These are phyloP conservation scores for Aspergillus kassunensis DNA, from an alignment of 495 filamentous ascomycete species.

Conservation along the genomic window DNA sequence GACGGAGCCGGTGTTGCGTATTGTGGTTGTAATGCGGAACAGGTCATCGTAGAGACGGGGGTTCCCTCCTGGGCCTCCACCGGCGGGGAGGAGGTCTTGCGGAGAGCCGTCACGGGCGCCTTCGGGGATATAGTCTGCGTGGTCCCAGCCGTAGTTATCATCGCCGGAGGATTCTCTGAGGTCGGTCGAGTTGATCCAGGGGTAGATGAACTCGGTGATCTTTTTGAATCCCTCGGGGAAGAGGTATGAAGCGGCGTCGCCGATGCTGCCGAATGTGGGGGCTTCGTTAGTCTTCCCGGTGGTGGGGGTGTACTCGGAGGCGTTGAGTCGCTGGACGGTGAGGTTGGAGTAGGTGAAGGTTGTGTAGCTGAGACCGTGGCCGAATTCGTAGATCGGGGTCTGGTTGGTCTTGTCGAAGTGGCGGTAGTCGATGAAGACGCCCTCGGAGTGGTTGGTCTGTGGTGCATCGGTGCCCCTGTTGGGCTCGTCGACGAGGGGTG, in stretches of 20 bases:
- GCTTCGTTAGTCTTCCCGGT: constrained; percentile 64
- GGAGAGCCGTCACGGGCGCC: constrained; percentile 60
- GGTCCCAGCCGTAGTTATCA: constrained; percentile 60
- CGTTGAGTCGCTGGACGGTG: constrained; percentile 51
- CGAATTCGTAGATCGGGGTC: constrained; percentile 85
- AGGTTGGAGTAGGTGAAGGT: constrained; percentile 78
- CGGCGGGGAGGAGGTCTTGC: constrained; percentile 62
- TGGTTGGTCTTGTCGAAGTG: constrained; percentile 73
- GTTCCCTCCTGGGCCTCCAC: constrained; percentile 76
- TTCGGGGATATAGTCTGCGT: constrained; percentile 62
- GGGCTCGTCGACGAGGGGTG: constrained; percentile 67
- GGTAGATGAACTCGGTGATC: constrained; percentile 72
- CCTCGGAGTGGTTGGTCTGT: constrained; percentile 80
- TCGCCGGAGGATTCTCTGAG: constrained; percentile 60
- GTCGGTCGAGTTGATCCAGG: constrained; percentile 78
- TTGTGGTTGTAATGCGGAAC: constrained; percentile 68
- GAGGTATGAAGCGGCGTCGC: constrained; percentile 64
- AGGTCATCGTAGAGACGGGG: constrained; percentile 74
- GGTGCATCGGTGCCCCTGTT: constrained; percentile 69
- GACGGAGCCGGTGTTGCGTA: constrained; percentile 76
- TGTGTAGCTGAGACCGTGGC: constrained; percentile 86
- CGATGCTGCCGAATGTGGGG: constrained; percentile 63
- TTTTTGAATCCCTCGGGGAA: constrained; percentile 64
- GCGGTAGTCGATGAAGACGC: constrained; percentile 92
- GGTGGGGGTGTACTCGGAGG: constrained; percentile 60